phyloP scores from a whole-genome alignment of 768 basidiomycete genomes.

The Termitomyces titanicus region DNA sequence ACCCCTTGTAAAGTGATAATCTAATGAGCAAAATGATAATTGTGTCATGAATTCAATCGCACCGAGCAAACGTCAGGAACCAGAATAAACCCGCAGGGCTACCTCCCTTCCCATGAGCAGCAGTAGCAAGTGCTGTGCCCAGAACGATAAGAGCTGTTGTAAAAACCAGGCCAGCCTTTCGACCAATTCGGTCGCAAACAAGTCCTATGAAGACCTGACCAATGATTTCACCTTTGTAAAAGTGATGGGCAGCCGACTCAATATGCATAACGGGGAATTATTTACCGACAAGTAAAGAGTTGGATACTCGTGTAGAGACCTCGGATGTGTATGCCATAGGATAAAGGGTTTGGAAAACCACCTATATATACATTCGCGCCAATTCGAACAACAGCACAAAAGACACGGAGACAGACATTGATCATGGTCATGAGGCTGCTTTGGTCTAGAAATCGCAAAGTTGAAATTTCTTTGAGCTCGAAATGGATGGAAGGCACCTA shows the following conservation, averaged over 20 bases:
- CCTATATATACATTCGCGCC: conserved; percentile 16
- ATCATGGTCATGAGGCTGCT: conserved; percentile 71
- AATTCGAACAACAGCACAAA: neutral
- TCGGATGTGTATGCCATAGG: conserved; percentile 55
- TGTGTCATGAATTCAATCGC: conserved; percentile 20
- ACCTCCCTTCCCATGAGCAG: conserved; percentile 58
- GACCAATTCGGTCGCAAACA: conserved; percentile 69
- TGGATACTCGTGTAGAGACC: conserved; percentile 67
- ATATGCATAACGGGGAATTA: conserved; percentile 33
- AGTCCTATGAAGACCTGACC: conserved; percentile 63
- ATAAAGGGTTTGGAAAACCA: conserved; percentile 63
- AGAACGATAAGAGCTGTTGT: conserved; percentile 69
- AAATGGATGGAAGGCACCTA: conserved; percentile 20
- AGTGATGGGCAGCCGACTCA: neutral
- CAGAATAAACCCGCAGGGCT: conserved; percentile 62
- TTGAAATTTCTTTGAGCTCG: conserved; percentile 19
- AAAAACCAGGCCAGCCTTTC: conserved; percentile 68
- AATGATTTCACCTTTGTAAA: conserved; percentile 29
- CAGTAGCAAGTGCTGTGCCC: conserved; percentile 65
- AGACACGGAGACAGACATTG: conserved; percentile 37
- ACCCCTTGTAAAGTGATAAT: conserved; percentile 26
- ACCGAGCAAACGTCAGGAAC: conserved; percentile 64
- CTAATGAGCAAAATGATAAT: neutral
- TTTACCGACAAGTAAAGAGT: conserved; percentile 64
- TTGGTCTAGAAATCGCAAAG: conserved; percentile 35